Evolutionary conservation across 2,329 filamentous ascomycete species (phyloP).

Genomic region (Monosporascus ibericus): DNA sequence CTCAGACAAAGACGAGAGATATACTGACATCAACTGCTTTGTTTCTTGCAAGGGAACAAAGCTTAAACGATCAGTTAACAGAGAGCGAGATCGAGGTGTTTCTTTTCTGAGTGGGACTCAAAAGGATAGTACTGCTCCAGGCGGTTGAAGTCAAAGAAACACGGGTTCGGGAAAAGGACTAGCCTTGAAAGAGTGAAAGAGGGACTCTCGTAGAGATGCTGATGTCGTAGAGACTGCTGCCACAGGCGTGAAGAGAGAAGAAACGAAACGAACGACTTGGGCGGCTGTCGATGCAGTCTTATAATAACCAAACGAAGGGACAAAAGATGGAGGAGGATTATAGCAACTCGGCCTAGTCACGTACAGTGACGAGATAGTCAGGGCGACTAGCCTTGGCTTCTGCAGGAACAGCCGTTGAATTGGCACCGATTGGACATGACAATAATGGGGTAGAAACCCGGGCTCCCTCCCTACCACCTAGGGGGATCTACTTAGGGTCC

Average conservation of each 20-base stretch:
- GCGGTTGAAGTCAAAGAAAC: slow-evolving; percentile 26
- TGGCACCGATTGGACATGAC: slow-evolving; percentile 29
- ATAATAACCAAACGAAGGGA: slow-evolving; percentile 18
- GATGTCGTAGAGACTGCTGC: slow-evolving; percentile 22
- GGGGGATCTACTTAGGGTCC: slow-evolving; percentile 16
- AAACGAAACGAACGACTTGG: slow-evolving; percentile 30
- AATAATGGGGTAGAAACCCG: slow-evolving; percentile 26
- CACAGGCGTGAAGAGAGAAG: slow-evolving; percentile 25
- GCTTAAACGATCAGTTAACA: slow-evolving; percentile 11
- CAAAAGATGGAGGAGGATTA: slow-evolving; percentile 13
- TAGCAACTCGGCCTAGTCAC: slow-evolving; percentile 13
- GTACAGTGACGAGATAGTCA: slow-evolving; percentile 18
- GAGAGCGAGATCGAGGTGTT: slow-evolving; percentile 18
- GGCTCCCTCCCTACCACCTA: slow-evolving; percentile 12
- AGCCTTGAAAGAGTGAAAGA: slow-evolving; percentile 33
- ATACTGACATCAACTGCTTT: slow-evolving; percentile 22
- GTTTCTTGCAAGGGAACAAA: slow-evolving; percentile 15
- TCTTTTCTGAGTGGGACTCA: slow-evolving; percentile 20
- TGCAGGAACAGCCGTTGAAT: slow-evolving; percentile 29
- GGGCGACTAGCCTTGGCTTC: slow-evolving; percentile 18
- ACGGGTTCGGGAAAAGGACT: slow-evolving; percentile 22
- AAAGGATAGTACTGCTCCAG: slow-evolving; percentile 38
- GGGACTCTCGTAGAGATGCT: slow-evolving; percentile 21
- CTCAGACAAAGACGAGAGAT: neutral
- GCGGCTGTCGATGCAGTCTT: slow-evolving; percentile 23